Evolutionary conservation across 2,329 filamentous ascomycete species (phyloP), one percentile per base, ranked within the genome.

Genomic region (Leptographium wingfieldii): DNA sequence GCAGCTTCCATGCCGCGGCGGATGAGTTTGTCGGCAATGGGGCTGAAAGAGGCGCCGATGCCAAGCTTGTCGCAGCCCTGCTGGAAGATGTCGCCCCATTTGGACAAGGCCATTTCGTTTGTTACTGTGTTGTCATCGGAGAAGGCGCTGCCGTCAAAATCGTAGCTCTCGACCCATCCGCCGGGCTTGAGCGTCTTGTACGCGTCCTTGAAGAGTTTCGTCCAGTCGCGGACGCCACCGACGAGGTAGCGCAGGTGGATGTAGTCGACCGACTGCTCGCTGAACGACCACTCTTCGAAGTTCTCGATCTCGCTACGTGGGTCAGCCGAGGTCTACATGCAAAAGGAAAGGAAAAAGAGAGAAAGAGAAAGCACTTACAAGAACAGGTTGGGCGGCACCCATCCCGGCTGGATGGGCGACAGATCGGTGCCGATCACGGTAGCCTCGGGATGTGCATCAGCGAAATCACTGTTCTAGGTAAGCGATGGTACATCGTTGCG

Each of bases 1-100:
- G 79, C 76, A 40, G 79, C 75, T 66, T 76, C 73, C 69, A 84
- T 80, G 9, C 65, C 68, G 73, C 75, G 81, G 4, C 68, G 72
- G 61, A 79, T 78, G 46, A 83, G 68, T 46, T 78, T 74, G 52
- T 81, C 76, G 0, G 77, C 79, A 27, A 83, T 29, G 22, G 49
- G 33, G 33, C 27, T 58, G 49, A 58, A 51, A 14, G 27, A 14
- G 4, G 35, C 55, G 25, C 19, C 19, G 9, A 31, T n/a, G 52
- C 53, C 53, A 5, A 59, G 40, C 53, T 56, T 59, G 38, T 52
- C 46, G 43, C 27, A 27, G 10, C 58, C 58, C 31, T 59, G 31
- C 19, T 33, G 52, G 40, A 55, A 57, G 19, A 60, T 46, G 27
- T n/a, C 22, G 25, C 65, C 64, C 63, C 64, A 69, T 43, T 66